Conservation (phyloP, 2,329 filamentous ascomycete genomes). For the Aspergillus fumigatus region DNA sequence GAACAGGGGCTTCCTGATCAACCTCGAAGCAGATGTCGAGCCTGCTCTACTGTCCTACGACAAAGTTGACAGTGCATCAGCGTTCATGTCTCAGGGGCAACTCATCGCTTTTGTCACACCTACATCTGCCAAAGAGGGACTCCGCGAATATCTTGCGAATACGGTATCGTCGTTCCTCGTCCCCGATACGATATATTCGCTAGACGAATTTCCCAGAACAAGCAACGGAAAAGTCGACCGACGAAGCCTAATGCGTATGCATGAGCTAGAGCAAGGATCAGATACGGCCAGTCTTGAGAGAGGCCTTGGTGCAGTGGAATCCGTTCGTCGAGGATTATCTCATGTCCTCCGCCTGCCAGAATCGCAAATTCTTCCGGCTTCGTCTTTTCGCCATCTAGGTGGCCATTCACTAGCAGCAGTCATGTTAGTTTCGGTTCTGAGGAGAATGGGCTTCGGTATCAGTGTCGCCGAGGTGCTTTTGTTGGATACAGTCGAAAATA, state of each 20-base stretch:
- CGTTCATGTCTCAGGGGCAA: conserved; percentile 1
- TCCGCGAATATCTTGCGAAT: neutral
- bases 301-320: neutral
- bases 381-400: neutral
- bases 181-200: conserved; percentile 4
- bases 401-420: conserved; percentile 3
- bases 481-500: neutral
- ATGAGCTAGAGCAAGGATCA: neutral
- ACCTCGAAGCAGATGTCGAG: conserved; percentile 30
- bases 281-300: neutral
- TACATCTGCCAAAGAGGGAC: neutral
- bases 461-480: neutral
- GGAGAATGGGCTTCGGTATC: conserved; percentile 1
- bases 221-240: conserved; percentile 8
- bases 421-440: neutral
- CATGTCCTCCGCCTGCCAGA: neutral
- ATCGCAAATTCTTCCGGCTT: neutral
- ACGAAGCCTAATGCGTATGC: neutral
- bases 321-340: neutral
- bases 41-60: conserved; percentile 16
- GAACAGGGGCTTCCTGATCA: conserved; percentile 34
- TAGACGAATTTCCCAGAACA: conserved; percentile 2
- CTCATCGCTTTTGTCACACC: conserved; percentile 5
- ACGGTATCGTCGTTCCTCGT: conserved; percentile 9
- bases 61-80: conserved; percentile 13